A percentile compares a stretch with the other conserved stretches of the same genome.
Conservation (phyloP, 306 rosid genomes). For the Cucurbita ficifolia region DNA sequence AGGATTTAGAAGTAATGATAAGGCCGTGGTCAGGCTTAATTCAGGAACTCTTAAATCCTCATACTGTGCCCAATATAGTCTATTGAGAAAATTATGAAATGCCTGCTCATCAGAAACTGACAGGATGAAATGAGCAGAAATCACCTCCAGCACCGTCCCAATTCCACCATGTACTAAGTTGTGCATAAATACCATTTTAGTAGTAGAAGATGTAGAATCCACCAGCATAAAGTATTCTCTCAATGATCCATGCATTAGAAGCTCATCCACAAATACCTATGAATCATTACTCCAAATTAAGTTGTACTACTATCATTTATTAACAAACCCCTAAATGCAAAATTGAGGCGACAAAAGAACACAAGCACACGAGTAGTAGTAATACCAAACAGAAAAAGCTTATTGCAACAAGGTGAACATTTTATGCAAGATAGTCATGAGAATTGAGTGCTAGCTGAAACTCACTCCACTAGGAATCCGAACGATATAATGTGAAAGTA, state of each 20-base stretch:
- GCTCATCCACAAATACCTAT: conserved; percentile 76
- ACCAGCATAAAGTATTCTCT: conserved; percentile 38
- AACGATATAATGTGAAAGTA: background rate
- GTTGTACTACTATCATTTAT: background rate
- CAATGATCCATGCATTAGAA: conserved; percentile 35
- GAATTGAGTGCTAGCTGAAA: background rate
- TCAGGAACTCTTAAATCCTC: conserved; percentile 32
- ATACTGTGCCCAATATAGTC: conserved; percentile 22
- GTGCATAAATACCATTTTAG: conserved; percentile 21
- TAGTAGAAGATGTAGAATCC: conserved; percentile 31
- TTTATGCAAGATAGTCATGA: background rate
- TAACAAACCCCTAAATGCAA: background rate
- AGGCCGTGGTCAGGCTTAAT: conserved; percentile 35
- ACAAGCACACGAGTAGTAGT: background rate
- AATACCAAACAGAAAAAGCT: background rate
- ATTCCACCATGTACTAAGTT: conserved; percentile 21
- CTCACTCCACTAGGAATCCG: background rate
- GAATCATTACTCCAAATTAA: conserved; percentile 19
- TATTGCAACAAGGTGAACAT: background rate
- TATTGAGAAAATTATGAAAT: conserved; percentile 34
- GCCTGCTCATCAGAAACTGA: conserved; percentile 38
- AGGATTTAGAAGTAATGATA: conserved; percentile 54
- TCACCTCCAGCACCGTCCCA: conserved; percentile 52
- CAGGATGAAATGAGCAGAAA: conserved; percentile 46
- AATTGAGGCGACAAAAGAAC: background rate